Percentiles rank a stretch among this genome's conserved stretches.
Conservation (phyloP, 148 eudicot genomes). For the Pharnaceum exiguum region DNA sequence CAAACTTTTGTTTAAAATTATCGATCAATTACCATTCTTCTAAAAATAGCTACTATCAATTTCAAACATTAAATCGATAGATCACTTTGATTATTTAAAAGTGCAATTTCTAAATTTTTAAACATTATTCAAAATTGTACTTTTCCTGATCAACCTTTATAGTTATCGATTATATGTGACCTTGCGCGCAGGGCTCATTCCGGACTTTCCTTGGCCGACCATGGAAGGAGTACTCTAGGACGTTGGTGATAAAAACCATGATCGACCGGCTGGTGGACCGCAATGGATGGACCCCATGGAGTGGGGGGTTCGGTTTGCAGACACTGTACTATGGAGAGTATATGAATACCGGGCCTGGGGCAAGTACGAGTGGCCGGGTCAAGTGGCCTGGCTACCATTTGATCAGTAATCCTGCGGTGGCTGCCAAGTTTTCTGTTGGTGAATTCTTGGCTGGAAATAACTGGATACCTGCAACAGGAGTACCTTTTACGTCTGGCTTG, state of each 20-base stretch:
- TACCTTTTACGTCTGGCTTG: conserved; percentile 47
- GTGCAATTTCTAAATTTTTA: too few species aligned
- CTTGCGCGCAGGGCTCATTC: conserved; percentile 4
- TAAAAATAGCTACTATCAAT: too few species aligned
- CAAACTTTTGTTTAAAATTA: too few species aligned
- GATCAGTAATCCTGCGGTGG: conserved; percentile 23
- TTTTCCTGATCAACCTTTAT: too few species aligned
- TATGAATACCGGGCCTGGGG: conserved; percentile 47
- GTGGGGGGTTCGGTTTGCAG: conserved; percentile 31
- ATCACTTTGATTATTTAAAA: too few species aligned
- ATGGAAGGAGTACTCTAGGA: conserved; percentile 55
- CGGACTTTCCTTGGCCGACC: conserved; percentile 55
- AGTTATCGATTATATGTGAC: too few species aligned
- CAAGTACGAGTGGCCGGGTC: conserved; percentile 38
- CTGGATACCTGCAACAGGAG: conserved; percentile 54
- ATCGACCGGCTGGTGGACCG: conserved; percentile 36
- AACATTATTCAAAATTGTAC: too few species aligned
- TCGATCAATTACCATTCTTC: too few species aligned
- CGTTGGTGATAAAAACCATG: conserved; percentile 34
- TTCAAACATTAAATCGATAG: too few species aligned
- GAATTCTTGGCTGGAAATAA: conserved; percentile 42
- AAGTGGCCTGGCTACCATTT: conserved; percentile 56
- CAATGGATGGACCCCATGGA: conserved; percentile 60
- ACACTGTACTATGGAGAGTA: conserved; percentile 60
- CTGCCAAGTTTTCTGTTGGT: conserved; percentile 36